Base-by-base conservation (phyloP, 2,329 filamentous ascomycete genomes). In the Neofusicoccum ribis region DNA sequence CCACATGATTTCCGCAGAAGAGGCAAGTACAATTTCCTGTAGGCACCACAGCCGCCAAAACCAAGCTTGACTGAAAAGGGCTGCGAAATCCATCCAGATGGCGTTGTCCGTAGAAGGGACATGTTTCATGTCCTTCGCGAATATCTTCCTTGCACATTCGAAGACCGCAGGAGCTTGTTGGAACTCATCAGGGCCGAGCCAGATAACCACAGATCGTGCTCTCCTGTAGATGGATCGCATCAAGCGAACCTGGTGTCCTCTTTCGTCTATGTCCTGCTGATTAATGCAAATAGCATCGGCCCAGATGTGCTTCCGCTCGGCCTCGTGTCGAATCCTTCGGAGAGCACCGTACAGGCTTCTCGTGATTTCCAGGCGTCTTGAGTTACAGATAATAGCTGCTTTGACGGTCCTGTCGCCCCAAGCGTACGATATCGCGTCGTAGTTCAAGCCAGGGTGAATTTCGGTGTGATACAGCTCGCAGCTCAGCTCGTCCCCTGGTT, bases 221-320 rank as follows among this genome's bases (percentile, higher is more conserved):
- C 49, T 62, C 23, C 31, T 46, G 50, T 68, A 68, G 8, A 68
- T 68, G 9, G 36, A 34, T 15, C 65, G 37, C 67, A 67, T 67
- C n/a, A 67, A 17, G 9, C 51, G 37, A 15, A 68, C 67, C 46
- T 68, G 67, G 8, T 62, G 64, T 4, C 52, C 56, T 36, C 58
- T 59, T 41, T 68, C 66, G 12, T 6, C 17, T 15, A 52, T 34
- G 44, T 68, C 59, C 23, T 43, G 34, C 44, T 68, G 67, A 17
- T 68, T 64, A 15, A 68, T 68, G 51, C 67, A 66, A 17, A 63
- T 39, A 14, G 63, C 64, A 34, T 68, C 67, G n/a, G 67, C 67
- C 67, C 67, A 68, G 6, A 68, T 47, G 27, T 47, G 59, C 12
- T 50, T 37, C 3, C 58, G 27, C 7, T 60, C 20, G 37, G 27